Base-by-base conservation (phyloP, 495 filamentous ascomycete species). In the Collariella sp. region DNA sequence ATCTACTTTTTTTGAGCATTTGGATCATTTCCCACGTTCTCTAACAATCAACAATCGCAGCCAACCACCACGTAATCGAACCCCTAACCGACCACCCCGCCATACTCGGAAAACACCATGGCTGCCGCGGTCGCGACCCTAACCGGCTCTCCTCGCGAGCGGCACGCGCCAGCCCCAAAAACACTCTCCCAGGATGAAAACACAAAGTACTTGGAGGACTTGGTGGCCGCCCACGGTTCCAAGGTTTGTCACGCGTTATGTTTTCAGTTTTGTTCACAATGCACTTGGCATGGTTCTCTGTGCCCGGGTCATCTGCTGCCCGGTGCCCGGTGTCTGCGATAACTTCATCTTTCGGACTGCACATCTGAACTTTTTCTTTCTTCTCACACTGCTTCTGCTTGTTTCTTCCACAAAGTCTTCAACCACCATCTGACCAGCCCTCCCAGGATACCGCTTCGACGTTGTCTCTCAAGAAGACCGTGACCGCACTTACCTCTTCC, bases 131-230 rank as follows among this genome's bases (percentile, higher is more conserved):
- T 65, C 23, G 49, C 67, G 19, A 58, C 66, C 26, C 72, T 75
- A 15, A 73, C 71, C 23, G 78, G 75, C 35, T 81, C 79, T 41
- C 76, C 79, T 24, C 62, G 58, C 46, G 64, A 69, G 49, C 71
- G 75, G 54, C 72, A 73, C 9, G 58, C 64, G 7, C 58, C 59
- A 22, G 55, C 62, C 20, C 57, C 65, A 54, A 67, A 69, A 53
- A 70, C 54, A 46, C 47, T 51, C 48, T 67, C 69, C 13, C 71
- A 70, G 54, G 72, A 74, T 54, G 72, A 78, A 61, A 79, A 78
- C 52, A 46, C 63, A 38, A 70, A 65, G 52, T 46, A 51, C 9
- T 48, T 55, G 0, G 64, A 63, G 29, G 62, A 67, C 11, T 41
- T 46, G 9, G 19, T 35, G 34, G 33, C 26, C 4, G 26, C 49